These are phyloP conservation scores for Saksenaea oblongispora DNA, from an alignment of 371 early-diverging fungal species.

Conservation along the genomic window DNA sequence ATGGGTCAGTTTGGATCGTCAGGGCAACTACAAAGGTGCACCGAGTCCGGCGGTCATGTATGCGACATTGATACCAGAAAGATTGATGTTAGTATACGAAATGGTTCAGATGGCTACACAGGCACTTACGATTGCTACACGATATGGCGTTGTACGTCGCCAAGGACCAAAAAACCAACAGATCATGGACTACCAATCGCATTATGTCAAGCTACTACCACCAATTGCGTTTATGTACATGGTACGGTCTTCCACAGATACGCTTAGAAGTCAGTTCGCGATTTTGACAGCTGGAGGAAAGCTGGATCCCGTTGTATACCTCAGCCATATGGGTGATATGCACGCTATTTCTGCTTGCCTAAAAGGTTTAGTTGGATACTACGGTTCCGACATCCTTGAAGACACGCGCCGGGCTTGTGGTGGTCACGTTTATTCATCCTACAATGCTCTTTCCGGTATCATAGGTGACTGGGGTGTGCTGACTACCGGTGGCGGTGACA, in stretches of 20 bases:
- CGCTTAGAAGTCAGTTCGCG: conserved; percentile 29
- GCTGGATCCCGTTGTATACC: conserved; percentile 45
- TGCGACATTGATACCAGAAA: conserved; percentile 69
- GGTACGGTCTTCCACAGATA: conserved; percentile 18
- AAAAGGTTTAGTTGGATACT: conserved; percentile 60
- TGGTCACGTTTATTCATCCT: conserved; percentile 66
- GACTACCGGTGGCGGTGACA: conserved; percentile 78
- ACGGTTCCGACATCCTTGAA: conserved; percentile 61
- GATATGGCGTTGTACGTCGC: conserved; percentile 69
- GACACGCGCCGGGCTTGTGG: conserved; percentile 61
- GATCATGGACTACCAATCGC: conserved; percentile 72
- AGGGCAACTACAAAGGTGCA: conserved; percentile 61
- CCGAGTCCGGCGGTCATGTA: conserved; percentile 64
- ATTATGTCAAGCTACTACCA: conserved; percentile 60
- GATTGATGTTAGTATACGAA: conserved; percentile 49
- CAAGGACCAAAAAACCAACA: conserved; percentile 69
- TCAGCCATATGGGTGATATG: conserved; percentile 62
- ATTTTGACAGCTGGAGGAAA: conserved; percentile 41
- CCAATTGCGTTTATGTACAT: conserved; percentile 63
- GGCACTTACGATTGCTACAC: conserved; percentile 64
- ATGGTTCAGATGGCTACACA: conserved; percentile 47
- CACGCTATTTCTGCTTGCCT: conserved; percentile 62
- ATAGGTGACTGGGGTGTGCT: conserved; percentile 69
- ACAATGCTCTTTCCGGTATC: conserved; percentile 65
- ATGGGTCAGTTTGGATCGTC: conserved; percentile 64